A percentile compares a stretch with the other conserved stretches of the same genome.
phyloP scores from a whole-genome alignment of 1,284 basidiomycete species.

The Boletus semigastroideus region DNA sequence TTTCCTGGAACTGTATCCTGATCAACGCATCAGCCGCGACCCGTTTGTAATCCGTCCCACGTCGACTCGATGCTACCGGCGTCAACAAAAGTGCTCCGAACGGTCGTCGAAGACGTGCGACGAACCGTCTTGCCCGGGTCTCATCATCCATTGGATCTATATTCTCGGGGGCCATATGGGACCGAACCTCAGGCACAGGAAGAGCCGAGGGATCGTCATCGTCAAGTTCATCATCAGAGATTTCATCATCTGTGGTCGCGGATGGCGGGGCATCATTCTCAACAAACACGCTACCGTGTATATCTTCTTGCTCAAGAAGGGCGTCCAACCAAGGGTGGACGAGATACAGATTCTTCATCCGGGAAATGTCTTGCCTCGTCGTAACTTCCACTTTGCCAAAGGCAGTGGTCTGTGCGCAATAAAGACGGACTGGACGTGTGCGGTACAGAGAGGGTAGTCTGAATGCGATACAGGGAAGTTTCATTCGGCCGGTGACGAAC shows the following conservation, averaged over 20 bases:
- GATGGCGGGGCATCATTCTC: not conserved
- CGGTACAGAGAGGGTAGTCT: not conserved
- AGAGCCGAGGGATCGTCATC: not conserved
- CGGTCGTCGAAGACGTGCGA: not conserved
- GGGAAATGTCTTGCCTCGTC: not conserved
- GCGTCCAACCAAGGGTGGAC: conserved; percentile 2
- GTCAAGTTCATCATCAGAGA: not conserved
- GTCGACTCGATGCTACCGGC: not conserved
- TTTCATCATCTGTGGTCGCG: not conserved
- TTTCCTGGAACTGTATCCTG: not conserved
- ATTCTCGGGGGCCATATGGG: not conserved
- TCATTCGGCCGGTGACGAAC: not conserved
- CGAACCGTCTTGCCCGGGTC: not conserved
- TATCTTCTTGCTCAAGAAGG: not conserved
- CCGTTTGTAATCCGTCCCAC: not conserved
- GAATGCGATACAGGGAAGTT: not conserved
- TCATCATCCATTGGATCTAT: not conserved
- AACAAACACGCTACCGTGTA: no score
- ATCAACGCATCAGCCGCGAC: not conserved
- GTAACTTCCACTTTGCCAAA: not conserved
- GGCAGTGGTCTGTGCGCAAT: not conserved
- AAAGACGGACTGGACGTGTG: not conserved
- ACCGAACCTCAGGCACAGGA: not conserved
- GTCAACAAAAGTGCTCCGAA: not conserved
- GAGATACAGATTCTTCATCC: not conserved